Conservation (phyloP, 441 rosid species). For the Pelargonium hybrid region DNA sequence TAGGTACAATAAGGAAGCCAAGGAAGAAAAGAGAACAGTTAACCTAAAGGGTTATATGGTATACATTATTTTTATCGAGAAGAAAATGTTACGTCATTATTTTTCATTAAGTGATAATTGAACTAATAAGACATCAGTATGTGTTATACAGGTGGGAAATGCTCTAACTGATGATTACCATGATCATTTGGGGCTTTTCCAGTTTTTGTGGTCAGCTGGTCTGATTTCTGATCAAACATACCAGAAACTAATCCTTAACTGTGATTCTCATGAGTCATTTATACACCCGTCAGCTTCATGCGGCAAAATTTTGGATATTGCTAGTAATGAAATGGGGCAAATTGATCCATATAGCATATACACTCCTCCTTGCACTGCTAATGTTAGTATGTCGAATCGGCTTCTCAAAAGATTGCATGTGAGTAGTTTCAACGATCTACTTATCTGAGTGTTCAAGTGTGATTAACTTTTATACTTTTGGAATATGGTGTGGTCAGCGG, state of each 20-base stretch:
- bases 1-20: slow-evolving; percentile 40
- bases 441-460: not conserved
- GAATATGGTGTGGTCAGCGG: too few relatives aligned
- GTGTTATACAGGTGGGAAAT: slow-evolving; percentile 66
- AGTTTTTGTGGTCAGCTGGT: slow-evolving; percentile 78
- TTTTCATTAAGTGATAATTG: not conserved
- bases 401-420: slow-evolving; percentile 50
- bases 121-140: slow-evolving; percentile 8
- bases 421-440: slow-evolving; percentile 19
- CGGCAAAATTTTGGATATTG: slow-evolving; percentile 37
- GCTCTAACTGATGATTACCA: slow-evolving; percentile 77
- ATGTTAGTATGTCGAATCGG: slow-evolving; percentile 36
- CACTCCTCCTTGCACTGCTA: slow-evolving; percentile 59
- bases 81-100: not conserved
- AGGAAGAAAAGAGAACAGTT: slow-evolving; percentile 29
- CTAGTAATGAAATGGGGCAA: slow-evolving; percentile 55
- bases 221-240: slow-evolving; percentile 83
- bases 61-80: slow-evolving; percentile 14
- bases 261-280: slow-evolving; percentile 60
- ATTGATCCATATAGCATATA: slow-evolving; percentile 81
- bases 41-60: slow-evolving; percentile 93
- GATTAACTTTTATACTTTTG: too few relatives aligned
- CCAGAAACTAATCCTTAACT: slow-evolving; percentile 42
- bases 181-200: slow-evolving; percentile 66
- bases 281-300: slow-evolving; percentile 56